phyloP scores from a whole-genome alignment of 2,329 filamentous ascomycete species.

The Xylariaceae sp. region DNA sequence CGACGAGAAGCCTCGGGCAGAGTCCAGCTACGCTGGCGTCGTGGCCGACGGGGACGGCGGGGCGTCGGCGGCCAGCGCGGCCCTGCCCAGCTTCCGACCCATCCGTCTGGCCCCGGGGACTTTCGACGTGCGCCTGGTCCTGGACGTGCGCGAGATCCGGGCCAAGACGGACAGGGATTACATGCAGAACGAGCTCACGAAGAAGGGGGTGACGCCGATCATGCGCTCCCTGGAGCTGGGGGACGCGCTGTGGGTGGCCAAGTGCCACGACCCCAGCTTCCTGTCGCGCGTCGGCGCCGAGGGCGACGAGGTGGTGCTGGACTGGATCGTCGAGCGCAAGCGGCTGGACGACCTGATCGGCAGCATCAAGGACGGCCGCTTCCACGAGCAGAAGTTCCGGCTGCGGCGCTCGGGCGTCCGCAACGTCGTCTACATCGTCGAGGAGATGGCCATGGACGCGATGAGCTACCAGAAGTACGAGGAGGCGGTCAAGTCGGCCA shows the following conservation, averaged over 20 bases:
- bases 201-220: conserved; percentile 57
- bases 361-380: conserved; percentile 76
- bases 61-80: conserved; percentile 13
- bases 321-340: conserved; percentile 77
- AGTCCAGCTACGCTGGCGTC: conserved; percentile 28
- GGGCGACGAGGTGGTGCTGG: conserved; percentile 64
- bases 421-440: conserved; percentile 72
- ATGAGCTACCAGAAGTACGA: conserved; percentile 49
- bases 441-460: conserved; percentile 58
- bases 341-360: conserved; percentile 70
- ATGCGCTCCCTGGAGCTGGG: conserved; percentile 65
- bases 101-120: conserved; percentile 55
- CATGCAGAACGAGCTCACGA: conserved; percentile 62
- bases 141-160: conserved; percentile 69
- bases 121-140: conserved; percentile 64
- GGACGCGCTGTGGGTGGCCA: conserved; percentile 74
- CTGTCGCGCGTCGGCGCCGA: conserved; percentile 50
- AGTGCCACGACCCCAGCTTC: conserved; percentile 52
- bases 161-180: conserved; percentile 69
- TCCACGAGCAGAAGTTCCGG: conserved; percentile 79
- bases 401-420: conserved; percentile 64
- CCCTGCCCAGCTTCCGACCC: conserved; percentile 45
- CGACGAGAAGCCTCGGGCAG: conserved; percentile 8
- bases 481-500: conserved; percentile 63
- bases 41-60: conserved; percentile 34